A percentile compares a stretch with the other conserved stretches of the same genome.
These are phyloP conservation scores for Dioszegia crocea DNA, from an alignment of 768 basidiomycete species.

Conservation along the genomic window DNA sequence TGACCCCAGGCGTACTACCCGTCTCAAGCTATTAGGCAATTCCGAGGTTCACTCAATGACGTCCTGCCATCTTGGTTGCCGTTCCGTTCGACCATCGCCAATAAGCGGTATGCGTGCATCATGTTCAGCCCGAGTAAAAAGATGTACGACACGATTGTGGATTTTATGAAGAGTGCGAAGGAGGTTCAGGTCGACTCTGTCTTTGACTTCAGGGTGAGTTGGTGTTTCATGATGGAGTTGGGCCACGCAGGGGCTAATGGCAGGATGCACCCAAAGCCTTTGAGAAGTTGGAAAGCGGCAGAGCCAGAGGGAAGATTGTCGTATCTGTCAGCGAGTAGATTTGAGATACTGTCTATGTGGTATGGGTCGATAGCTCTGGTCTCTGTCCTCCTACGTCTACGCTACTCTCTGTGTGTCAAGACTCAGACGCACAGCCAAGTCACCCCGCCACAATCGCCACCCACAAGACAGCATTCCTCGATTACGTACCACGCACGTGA, in stretches of 20 bases:
- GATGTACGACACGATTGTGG: slow-evolving; percentile 20
- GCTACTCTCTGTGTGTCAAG: no score
- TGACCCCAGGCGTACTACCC: slow-evolving; percentile 16
- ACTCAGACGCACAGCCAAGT: no score
- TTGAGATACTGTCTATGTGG: no score
- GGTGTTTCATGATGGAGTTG: neutral
- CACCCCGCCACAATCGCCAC: no score
- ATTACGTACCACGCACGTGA: no score
- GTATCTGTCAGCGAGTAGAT: neutral
- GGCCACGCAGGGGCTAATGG: neutral
- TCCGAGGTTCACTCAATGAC: slow-evolving; percentile 16
- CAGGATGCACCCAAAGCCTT: slow-evolving; percentile 61
- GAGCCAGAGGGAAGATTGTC: slow-evolving; percentile 40
- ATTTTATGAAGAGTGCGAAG: slow-evolving; percentile 18
- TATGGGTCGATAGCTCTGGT: no score
- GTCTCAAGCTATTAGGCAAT: slow-evolving; percentile 9
- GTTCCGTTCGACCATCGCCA: slow-evolving; percentile 7
- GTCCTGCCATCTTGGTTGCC: slow-evolving; percentile 16
- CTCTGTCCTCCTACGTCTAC: no score
- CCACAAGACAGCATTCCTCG: no score
- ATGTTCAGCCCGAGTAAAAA: slow-evolving; percentile 11
- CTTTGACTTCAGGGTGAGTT: slow-evolving; percentile 20
- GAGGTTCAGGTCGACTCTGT: slow-evolving; percentile 25
- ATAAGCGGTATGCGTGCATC: slow-evolving; percentile 22
- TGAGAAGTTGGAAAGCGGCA: slow-evolving; percentile 57